Evolutionary conservation across 805 yeast genomes (phyloP).

Genomic region (Gaillardinia entomophila): DNA sequence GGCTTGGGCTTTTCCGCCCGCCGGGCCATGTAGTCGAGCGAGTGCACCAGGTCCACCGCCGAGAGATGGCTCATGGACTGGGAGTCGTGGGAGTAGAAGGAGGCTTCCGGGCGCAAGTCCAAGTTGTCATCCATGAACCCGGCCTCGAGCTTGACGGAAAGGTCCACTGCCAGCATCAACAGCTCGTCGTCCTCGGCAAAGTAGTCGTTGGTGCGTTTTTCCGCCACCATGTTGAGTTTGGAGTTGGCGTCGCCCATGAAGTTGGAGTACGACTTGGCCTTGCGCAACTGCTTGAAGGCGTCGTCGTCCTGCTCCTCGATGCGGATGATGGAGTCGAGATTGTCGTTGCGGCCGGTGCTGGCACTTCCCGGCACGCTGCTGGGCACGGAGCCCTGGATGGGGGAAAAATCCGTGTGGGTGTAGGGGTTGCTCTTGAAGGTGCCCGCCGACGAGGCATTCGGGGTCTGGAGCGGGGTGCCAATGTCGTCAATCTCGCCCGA

Average conservation of each 20-base stretch:
- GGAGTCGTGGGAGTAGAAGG: constrained; percentile 2
- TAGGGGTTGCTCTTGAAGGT: constrained; percentile 1
- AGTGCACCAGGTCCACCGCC: not conserved
- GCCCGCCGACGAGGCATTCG: constrained; percentile 2
- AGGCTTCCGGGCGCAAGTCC: constrained; percentile 1
- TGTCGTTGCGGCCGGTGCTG: constrained; percentile 13
- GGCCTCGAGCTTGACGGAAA: not conserved
- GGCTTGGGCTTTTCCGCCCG: not conserved
- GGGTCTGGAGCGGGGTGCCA: constrained; percentile 18
- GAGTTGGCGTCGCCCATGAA: constrained; percentile 4
- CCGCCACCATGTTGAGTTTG: constrained; percentile 1
- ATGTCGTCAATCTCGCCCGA: constrained; percentile 13
- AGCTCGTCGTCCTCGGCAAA: not conserved
- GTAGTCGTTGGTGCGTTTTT: not conserved
- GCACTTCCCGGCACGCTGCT: not conserved
- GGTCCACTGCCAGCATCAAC: not conserved
- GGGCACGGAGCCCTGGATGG: not conserved
- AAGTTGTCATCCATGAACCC: not conserved
- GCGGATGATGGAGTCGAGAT: constrained; percentile 26
- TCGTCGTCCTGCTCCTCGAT: constrained; percentile 38
- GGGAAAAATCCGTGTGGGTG: not conserved
- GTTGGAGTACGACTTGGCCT: constrained; percentile 27
- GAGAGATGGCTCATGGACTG: not conserved
- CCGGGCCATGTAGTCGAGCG: not conserved
- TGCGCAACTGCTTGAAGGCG: constrained; percentile 34